phyloP scores from a whole-genome alignment of 1,284 basidiomycete species.

The Takashimella koratensis region DNA sequence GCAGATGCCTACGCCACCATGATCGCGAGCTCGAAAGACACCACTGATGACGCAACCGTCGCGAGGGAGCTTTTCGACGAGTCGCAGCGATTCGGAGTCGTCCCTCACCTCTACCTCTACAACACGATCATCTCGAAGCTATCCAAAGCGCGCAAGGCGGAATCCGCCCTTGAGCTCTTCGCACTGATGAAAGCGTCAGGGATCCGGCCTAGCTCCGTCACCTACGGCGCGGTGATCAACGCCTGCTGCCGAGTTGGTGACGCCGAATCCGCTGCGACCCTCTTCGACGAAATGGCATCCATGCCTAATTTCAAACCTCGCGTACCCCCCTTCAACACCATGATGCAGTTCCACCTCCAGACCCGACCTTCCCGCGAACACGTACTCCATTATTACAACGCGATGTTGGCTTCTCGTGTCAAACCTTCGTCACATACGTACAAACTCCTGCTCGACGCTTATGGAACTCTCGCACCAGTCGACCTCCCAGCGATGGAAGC shows the following conservation, averaged over 20 bases:
- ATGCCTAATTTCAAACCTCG: slow-evolving; percentile 76
- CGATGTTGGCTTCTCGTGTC: slow-evolving; percentile 64
- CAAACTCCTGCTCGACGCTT: slow-evolving; percentile 90
- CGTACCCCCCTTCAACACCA: slow-evolving; percentile 90
- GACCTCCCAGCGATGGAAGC: slow-evolving; percentile 71
- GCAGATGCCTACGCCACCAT: slow-evolving; percentile 88
- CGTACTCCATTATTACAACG: slow-evolving; percentile 71
- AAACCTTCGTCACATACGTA: slow-evolving; percentile 83
- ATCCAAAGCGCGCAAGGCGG: slow-evolving; percentile 85
- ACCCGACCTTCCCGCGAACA: slow-evolving; percentile 79
- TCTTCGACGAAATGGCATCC: slow-evolving; percentile 81
- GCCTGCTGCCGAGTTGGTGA: slow-evolving; percentile 94
- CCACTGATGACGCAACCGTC: slow-evolving; percentile 86
- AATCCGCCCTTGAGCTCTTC: slow-evolving; percentile 80
- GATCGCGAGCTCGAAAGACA: slow-evolving; percentile 81
- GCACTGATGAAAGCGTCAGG: slow-evolving; percentile 63
- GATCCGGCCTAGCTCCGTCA: slow-evolving; percentile 75
- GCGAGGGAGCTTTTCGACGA: slow-evolving; percentile 81
- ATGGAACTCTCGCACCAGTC: slow-evolving; percentile 80
- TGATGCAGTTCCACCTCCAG: slow-evolving; percentile 95
- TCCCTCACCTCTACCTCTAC: slow-evolving; percentile 80
- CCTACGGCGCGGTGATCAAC: slow-evolving; percentile 88
- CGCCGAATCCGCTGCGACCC: slow-evolving; percentile 68
- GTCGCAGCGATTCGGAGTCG: slow-evolving; percentile 64
- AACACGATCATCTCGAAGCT: slow-evolving; percentile 95